Conservation (phyloP, 108 stramenopile species). For the Chaetoceros muelleri region DNA sequence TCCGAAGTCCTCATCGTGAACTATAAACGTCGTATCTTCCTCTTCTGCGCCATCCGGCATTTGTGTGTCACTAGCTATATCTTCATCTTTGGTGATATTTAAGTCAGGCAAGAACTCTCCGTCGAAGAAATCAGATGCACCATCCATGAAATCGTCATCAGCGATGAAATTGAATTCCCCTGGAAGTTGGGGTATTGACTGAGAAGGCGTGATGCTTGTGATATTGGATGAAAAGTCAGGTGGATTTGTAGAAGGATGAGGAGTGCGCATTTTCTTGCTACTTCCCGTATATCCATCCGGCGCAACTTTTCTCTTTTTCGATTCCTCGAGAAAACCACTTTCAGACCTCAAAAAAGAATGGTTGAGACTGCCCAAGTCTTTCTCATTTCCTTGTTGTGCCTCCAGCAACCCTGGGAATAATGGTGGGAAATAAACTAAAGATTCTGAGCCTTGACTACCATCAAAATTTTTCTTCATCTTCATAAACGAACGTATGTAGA, state of each 20-base stretch:
- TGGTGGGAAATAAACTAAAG: constrained; percentile 58
- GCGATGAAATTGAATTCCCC: not conserved
- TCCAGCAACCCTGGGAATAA: constrained; percentile 28
- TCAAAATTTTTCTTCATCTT: constrained; percentile 9
- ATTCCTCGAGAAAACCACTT: not conserved
- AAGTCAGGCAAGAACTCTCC: not conserved
- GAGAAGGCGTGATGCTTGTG: not conserved
- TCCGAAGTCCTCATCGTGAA: not conserved
- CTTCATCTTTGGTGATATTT: not conserved
- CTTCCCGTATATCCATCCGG: not conserved
- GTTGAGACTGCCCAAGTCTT: not conserved
- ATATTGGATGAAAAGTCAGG: not conserved
- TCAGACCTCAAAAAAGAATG: not conserved
- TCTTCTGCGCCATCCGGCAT: not conserved
- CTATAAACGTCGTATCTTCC: not conserved
- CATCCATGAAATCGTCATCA: not conserved
- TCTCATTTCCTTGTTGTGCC: not conserved
- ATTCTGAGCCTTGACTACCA: constrained; percentile 48
- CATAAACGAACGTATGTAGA: not conserved
- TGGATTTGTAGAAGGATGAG: not conserved
- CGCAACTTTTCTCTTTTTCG: not conserved
- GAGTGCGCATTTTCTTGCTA: not conserved
- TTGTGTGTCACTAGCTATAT: not conserved
- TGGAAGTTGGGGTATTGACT: not conserved
- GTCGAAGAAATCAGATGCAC: not conserved